These are phyloP conservation scores for Auriscalpium orientale DNA, from an alignment of 768 basidiomycete genomes.

Conservation along the genomic window DNA sequence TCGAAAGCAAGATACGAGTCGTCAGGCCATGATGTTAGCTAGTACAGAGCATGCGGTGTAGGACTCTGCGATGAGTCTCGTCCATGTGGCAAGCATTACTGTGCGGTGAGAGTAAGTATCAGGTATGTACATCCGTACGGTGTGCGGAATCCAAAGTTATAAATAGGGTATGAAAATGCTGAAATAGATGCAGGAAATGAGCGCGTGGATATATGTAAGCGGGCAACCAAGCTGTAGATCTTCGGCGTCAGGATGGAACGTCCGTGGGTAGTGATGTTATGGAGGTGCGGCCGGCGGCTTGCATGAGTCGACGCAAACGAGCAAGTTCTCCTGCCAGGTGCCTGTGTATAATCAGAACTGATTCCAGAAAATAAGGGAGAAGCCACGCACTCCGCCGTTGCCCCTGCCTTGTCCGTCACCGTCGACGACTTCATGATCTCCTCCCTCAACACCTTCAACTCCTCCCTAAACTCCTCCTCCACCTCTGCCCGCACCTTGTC, in stretches of 20 bases:
- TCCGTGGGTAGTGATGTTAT: background rate
- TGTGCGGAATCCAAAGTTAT: background rate
- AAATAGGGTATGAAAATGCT: background rate
- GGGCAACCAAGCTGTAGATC: no score
- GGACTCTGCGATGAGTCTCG: no score
- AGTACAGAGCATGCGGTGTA: no score
- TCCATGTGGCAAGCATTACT: no score
- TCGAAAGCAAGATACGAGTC: no score
- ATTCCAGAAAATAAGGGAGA: constrained; percentile 1
- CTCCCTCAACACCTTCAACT: constrained; percentile 45
- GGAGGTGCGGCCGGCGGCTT: constrained; percentile 27
- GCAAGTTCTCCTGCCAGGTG: constrained; percentile 55
- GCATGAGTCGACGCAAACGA: constrained; percentile 69
- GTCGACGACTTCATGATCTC: constrained; percentile 46
- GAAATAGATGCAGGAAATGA: no score
- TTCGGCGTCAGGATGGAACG: no score
- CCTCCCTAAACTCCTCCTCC: constrained; percentile 51
- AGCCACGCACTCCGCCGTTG: constrained; percentile 52
- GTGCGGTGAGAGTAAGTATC: no score
- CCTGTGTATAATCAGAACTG: constrained; percentile 28
- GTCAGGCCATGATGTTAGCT: no score
- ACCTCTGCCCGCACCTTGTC: constrained; percentile 44
- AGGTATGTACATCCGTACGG: no score
- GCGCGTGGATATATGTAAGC: no score
- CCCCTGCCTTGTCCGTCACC: constrained; percentile 49